These are phyloP conservation scores for Cladophialophora exuberans DNA, from an alignment of 2,329 filamentous ascomycete genomes.

Conservation along the genomic window DNA sequence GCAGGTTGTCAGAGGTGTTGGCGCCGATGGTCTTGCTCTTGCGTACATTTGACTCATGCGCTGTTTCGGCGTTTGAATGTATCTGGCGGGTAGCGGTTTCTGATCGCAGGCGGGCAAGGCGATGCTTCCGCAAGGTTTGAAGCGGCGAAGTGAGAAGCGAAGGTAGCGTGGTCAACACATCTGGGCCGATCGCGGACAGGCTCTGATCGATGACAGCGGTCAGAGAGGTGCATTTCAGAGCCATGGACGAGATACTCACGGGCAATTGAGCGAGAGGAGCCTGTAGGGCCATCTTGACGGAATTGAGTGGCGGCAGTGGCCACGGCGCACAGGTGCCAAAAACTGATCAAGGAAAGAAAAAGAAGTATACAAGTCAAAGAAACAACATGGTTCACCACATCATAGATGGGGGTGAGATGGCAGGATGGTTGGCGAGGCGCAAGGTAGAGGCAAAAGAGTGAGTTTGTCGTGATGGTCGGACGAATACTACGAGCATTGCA, in stretches of 20 bases:
- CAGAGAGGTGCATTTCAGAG: slow-evolving; percentile 4
- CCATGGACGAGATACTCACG: slow-evolving; percentile 15
- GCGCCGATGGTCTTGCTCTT: background rate
- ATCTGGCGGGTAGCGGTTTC: slow-evolving; percentile 18
- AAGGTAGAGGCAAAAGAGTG: too few species aligned
- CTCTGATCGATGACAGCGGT: slow-evolving; percentile 16
- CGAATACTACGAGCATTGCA: too few species aligned
- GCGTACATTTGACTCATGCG: slow-evolving; percentile 2
- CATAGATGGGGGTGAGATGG: slow-evolving; percentile 7
- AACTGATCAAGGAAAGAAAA: background rate
- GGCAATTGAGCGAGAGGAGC: slow-evolving; percentile 25
- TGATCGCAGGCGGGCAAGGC: slow-evolving; percentile 22
- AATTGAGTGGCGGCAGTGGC: slow-evolving; percentile 14
- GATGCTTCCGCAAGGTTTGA: slow-evolving; percentile 28
- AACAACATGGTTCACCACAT: slow-evolving; percentile 5
- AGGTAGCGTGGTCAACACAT: slow-evolving; percentile 29
- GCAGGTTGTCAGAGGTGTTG: slow-evolving; percentile 12
- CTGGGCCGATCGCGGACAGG: slow-evolving; percentile 30
- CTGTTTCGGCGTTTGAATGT: slow-evolving; percentile 3
- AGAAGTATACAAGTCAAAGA: background rate
- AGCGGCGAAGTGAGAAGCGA: slow-evolving; percentile 28
- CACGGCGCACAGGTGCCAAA: background rate
- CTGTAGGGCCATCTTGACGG: slow-evolving; percentile 29
- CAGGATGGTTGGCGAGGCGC: too few species aligned
- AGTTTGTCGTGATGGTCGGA: too few species aligned